Percentiles rank a stretch among this genome's conserved stretches.
Conservation (phyloP, 805 yeast species). For the Hanseniaspora lindneri region DNA sequence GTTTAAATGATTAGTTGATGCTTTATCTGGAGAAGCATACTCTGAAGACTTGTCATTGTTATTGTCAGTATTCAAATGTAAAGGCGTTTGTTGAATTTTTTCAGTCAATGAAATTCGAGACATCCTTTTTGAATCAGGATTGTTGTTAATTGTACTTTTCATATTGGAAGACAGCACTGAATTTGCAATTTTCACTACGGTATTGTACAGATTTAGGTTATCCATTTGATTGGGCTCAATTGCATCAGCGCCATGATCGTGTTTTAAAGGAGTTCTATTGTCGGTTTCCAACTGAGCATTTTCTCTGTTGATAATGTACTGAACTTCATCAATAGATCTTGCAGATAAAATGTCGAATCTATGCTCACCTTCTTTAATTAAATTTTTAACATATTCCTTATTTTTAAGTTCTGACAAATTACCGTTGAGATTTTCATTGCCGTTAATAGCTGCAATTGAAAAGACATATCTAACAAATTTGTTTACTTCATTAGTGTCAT, state of each 20-base stretch:
- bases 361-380: slow-evolving; percentile 17
- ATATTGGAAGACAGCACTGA: slow-evolving; percentile 29
- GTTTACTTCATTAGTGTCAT: slow-evolving; percentile 22
- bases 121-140: background rate
- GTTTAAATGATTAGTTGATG: background rate
- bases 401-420: slow-evolving; percentile 14
- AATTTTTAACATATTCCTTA: slow-evolving; percentile 8
- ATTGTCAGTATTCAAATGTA: background rate
- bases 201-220: slow-evolving; percentile 28
- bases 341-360: slow-evolving; percentile 59
- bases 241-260: background rate
- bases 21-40: background rate
- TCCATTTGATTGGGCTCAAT: slow-evolving; percentile 25
- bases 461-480: slow-evolving; percentile 30
- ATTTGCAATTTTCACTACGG: slow-evolving; percentile 28
- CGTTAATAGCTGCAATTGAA: slow-evolving; percentile 27
- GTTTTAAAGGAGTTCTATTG: background rate
- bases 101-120: background rate
- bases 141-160: background rate
- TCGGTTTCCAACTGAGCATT: slow-evolving; percentile 12
- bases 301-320: slow-evolving; percentile 40
- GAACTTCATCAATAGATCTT: slow-evolving; percentile 57
- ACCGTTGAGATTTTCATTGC: background rate
- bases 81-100: background rate
- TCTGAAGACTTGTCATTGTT: background rate